These are phyloP conservation scores for Mycena maculata DNA, from an alignment of 768 basidiomycete genomes.

Conservation along the genomic window DNA sequence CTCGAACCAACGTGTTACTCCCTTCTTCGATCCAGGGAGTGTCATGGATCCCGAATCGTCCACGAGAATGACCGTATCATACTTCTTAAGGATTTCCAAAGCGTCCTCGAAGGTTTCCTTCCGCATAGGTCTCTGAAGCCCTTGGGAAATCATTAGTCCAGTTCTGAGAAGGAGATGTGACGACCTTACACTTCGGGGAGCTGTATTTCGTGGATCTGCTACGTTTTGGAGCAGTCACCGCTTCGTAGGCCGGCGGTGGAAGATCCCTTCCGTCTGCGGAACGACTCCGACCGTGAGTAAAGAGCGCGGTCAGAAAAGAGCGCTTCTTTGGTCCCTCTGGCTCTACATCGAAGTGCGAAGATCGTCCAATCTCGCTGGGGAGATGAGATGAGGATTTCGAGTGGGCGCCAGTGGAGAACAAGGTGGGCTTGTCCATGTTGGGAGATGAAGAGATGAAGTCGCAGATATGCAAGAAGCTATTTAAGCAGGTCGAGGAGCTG, in stretches of 20 bases:
- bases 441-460: neutral
- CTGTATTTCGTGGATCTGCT: slow-evolving; percentile 1
- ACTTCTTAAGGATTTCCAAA: slow-evolving; percentile 53
- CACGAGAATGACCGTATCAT: slow-evolving; percentile 68
- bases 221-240: neutral
- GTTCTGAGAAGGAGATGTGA: neutral
- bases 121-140: slow-evolving; percentile 17
- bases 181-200: slow-evolving; percentile 3
- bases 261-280: slow-evolving; percentile 11
- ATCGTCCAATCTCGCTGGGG: neutral
- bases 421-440: neutral
- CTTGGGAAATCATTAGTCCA: slow-evolving; percentile 1
- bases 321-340: slow-evolving; percentile 3
- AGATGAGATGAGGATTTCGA: slow-evolving; percentile 18
- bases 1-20: slow-evolving; percentile 61
- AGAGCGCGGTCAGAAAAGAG: slow-evolving; percentile 21
- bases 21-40: slow-evolving; percentile 18
- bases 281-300: slow-evolving; percentile 8
- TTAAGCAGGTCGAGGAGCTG: neutral
- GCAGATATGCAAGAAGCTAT: neutral
- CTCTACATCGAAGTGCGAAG: neutral
- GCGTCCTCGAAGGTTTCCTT: slow-evolving; percentile 42
- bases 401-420: neutral
- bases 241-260: slow-evolving; percentile 26
- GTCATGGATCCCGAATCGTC: slow-evolving; percentile 73